Evolutionary conservation across 768 basidiomycete species (phyloP).

Genomic region (Termitomyces sp.): DNA sequence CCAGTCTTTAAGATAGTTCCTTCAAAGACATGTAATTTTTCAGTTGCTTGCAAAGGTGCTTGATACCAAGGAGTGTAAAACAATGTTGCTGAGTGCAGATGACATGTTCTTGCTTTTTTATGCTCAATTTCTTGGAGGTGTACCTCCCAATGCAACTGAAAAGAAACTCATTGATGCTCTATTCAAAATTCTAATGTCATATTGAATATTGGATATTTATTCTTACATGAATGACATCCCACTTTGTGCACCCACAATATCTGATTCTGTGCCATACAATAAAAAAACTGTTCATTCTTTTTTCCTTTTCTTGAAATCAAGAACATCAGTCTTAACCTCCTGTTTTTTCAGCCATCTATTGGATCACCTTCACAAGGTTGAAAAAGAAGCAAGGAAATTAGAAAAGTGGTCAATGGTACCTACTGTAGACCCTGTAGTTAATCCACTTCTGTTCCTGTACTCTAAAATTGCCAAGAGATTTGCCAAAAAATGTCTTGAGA

Average conservation of each 20-base stretch:
- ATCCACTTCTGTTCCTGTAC: too few species aligned
- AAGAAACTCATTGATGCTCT: background rate
- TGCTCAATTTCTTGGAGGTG: background rate
- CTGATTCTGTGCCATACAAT: background rate
- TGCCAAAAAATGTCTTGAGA: background rate
- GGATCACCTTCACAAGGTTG: background rate
- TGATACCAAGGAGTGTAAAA: background rate
- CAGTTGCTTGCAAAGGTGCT: too few species aligned
- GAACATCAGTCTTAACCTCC: too few species aligned
- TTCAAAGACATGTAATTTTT: too few species aligned
- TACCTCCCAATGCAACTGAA: background rate
- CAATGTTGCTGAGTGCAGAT: background rate
- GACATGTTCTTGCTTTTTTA: background rate
- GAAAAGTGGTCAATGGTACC: background rate
- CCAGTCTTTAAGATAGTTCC: too few species aligned
- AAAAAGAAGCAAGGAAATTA: too few species aligned
- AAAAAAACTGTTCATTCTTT: background rate
- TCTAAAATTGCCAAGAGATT: too few species aligned
- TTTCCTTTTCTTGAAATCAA: background rate
- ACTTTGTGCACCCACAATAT: background rate
- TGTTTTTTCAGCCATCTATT: background rate
- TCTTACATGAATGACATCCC: background rate
- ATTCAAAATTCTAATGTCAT: background rate
- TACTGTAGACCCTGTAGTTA: background rate
- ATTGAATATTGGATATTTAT: too few species aligned